These are phyloP conservation scores for Diplosphaera chodatii DNA, from an alignment of 139 green algal species.

Conservation along the genomic window DNA sequence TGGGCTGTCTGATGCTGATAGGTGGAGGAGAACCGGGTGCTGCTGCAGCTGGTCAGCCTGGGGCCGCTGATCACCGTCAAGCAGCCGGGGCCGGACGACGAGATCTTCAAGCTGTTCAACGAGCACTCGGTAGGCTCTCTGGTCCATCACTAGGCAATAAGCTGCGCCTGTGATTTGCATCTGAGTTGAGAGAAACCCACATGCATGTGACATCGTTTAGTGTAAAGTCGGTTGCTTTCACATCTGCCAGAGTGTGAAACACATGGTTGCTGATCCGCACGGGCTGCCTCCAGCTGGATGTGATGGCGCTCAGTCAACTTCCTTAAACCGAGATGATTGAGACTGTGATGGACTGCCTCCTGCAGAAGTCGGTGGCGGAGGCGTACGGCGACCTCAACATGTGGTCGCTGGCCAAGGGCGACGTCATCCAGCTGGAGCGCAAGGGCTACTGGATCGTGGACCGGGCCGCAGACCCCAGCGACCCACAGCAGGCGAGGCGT, in stretches of 20 bases:
- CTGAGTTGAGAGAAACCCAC: too few species aligned
- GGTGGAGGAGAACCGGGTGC: constrained; percentile 24
- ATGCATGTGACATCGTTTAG: too few species aligned
- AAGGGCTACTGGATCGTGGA: constrained; percentile 98
- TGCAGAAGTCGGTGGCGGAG: constrained; percentile 25
- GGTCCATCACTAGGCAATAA: too few species aligned
- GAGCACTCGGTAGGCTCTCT: constrained; percentile 27
- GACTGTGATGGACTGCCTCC: neutral
- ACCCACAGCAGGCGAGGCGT: constrained; percentile 1
- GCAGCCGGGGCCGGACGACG: constrained; percentile 90
- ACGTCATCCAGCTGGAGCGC: constrained; percentile 94
- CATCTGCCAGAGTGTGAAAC: too few species aligned
- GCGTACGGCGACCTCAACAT: constrained; percentile 94
- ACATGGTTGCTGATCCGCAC: too few species aligned
- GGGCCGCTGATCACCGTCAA: constrained; percentile 94
- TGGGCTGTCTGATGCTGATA: too few species aligned
- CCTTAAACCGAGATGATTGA: too few species aligned
- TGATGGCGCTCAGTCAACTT: too few species aligned
- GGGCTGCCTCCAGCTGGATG: too few species aligned
- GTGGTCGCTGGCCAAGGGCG: constrained; percentile 80
- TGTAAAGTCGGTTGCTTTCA: too few species aligned
- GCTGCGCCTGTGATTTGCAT: too few species aligned
- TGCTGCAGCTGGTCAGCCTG: constrained; percentile 67
- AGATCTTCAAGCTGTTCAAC: constrained; percentile 76
- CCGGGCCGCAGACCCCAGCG: constrained; percentile 33